Base-by-base conservation (phyloP, 108 stramenopile species). In the Aureococcus anophagefferens region DNA sequence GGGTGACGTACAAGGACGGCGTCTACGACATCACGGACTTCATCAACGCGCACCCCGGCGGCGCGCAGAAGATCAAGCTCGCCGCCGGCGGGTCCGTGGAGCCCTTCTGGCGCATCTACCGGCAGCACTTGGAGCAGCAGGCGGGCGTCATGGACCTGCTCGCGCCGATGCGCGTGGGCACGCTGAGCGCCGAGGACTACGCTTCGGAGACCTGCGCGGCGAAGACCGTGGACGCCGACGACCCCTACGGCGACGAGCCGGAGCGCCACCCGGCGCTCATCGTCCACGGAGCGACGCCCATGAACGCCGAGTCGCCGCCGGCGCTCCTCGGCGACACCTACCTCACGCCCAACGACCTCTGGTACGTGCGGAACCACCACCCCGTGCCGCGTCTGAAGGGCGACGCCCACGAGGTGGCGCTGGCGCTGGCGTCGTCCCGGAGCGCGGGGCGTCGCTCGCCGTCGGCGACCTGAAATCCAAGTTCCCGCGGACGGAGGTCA, bases 11-110 rank as follows among this genome's bases (percentile, higher is more conserved):
- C 77, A 84, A 81, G 14, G 91, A 89, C 28, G 81, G 85, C 46
- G 95, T 97, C 3, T 99, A 96, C 76, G 95, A 99, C 82, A 91
- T 96, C 3, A 96, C 98, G 16, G 81, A 91, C 32, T 99, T 99
- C 71, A 79, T 96, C 33, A 78, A 74, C 32, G 86, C 88, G 76
- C 91, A 91, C 80, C 92, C 91, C 5, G 91, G 91, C 30, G 96
- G 98, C 30, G 74, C 77, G 30, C 90, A 94, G 68, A 94, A 95
- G 77, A 93, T 99, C 63, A 63, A 93, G 44, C 70, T 91, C 77
- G 90, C 89, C 29, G 89, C 90, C 0, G 92, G 92, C 30, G 84
- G 84, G 28, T 46, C 65, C 37, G 36, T 88, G 35, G 86, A 85
- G 37, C 85, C 83, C n/a, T 88, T 78, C 77, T 88, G 87, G 87